These are phyloP conservation scores for Globisporangium uncinulatum DNA, from an alignment of 352 stramenopile genomes.

Conservation along the genomic window DNA sequence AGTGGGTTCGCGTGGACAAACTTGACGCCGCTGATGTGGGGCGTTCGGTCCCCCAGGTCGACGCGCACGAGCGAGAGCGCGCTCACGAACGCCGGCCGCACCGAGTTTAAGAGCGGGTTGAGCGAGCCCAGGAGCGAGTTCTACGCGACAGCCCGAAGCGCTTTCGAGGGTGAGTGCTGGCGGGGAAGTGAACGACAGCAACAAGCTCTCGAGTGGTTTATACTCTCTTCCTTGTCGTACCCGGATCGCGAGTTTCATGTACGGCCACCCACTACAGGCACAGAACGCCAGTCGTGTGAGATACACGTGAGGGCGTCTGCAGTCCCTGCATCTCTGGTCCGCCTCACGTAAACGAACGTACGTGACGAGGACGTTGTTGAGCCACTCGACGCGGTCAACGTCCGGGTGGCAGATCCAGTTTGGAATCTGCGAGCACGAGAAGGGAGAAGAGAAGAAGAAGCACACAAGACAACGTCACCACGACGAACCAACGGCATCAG, in stretches of 20 bases:
- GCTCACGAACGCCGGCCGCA: constrained; percentile 61
- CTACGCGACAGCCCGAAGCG: constrained; percentile 15
- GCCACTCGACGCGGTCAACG: constrained; percentile 69
- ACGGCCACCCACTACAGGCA: constrained; percentile 51
- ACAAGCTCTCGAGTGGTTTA: not conserved
- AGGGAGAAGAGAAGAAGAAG: not conserved
- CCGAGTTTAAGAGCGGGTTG: constrained; percentile 56
- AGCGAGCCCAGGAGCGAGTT: constrained; percentile 56
- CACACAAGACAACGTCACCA: not conserved
- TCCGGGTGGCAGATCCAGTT: constrained; percentile 58
- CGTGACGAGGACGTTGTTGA: constrained; percentile 66
- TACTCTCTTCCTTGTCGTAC: constrained; percentile 15
- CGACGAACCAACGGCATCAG: no score
- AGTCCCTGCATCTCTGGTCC: no score
- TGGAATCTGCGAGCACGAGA: constrained; percentile 23
- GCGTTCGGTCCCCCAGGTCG: constrained; percentile 47
- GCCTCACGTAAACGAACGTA: constrained; percentile 7
- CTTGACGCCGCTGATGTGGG: constrained; percentile 68
- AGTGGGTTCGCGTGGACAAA: constrained; percentile 49
- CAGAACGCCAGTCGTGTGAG: constrained; percentile 1
- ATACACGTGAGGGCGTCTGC: not conserved
- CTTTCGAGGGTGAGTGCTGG: not conserved
- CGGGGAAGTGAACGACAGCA: not conserved
- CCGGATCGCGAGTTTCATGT: constrained; percentile 68
- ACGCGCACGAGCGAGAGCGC: constrained; percentile 51